phyloP scores from a whole-genome alignment of 106 monocot species.

The Platanthera guangdongensis region DNA sequence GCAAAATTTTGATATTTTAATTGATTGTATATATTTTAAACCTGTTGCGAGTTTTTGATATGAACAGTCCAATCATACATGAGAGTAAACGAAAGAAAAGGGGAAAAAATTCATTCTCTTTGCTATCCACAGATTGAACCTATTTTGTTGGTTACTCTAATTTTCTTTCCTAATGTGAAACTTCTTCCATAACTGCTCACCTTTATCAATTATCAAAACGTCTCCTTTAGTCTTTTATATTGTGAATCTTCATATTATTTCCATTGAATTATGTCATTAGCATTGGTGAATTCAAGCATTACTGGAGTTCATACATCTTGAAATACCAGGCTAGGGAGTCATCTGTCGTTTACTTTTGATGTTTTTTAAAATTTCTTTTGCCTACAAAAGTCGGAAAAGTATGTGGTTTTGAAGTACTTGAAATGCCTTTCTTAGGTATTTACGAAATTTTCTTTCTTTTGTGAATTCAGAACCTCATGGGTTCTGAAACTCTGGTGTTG shows the following conservation, averaged over 20 bases:
- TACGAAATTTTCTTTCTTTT: too few species aligned
- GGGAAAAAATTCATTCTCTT: neutral
- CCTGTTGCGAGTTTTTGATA: too few species aligned
- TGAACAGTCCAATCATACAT: too few species aligned
- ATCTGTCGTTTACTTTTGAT: neutral
- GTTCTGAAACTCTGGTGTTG: too few species aligned
- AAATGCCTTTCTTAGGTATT: slow-evolving; percentile 20
- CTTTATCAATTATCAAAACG: neutral
- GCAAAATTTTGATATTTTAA: too few species aligned
- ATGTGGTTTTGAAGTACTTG: neutral
- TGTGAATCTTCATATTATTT: neutral
- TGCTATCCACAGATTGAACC: neutral
- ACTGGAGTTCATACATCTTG: neutral
- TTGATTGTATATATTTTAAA: too few species aligned
- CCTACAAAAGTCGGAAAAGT: neutral
- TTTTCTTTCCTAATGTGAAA: neutral
- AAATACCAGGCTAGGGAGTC: neutral
- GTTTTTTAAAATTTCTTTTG: neutral
- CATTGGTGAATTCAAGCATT: neutral
- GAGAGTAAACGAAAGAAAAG: neutral
- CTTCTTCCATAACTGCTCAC: neutral
- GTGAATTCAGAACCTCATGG: too few species aligned
- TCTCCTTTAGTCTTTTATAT: neutral
- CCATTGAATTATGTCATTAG: neutral
- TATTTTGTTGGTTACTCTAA: neutral